Conservation (phyloP, 768 basidiomycete genomes). For the Calvatia gigantea region DNA sequence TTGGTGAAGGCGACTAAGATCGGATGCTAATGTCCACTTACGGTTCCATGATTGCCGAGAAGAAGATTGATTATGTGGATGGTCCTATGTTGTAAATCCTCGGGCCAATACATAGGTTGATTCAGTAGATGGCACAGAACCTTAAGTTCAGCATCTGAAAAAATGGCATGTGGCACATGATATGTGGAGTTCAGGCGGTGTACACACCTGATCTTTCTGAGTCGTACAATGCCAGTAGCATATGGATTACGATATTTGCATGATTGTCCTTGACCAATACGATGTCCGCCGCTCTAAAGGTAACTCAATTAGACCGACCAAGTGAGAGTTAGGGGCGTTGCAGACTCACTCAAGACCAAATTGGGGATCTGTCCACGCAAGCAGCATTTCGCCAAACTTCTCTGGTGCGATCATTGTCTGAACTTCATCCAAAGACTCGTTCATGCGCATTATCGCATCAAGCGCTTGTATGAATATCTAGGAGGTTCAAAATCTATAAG, state of each 20-base stretch:
- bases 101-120: slow-evolving; percentile 49
- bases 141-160: slow-evolving; percentile 58
- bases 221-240: slow-evolving; percentile 46
- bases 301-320: slow-evolving; percentile 8
- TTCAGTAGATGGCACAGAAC: slow-evolving; percentile 58
- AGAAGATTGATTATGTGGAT: slow-evolving; percentile 47
- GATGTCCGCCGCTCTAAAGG: slow-evolving; percentile 16
- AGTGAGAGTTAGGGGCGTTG: not conserved
- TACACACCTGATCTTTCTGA: slow-evolving; percentile 42
- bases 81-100: slow-evolving; percentile 29
- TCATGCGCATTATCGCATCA: slow-evolving; percentile 51
- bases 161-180: not conserved
- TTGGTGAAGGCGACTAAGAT: too few relatives aligned
- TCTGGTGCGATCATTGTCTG: slow-evolving; percentile 70
- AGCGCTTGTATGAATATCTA: slow-evolving; percentile 74
- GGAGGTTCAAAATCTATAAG: not conserved
- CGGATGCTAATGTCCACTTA: slow-evolving; percentile 22
- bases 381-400: slow-evolving; percentile 75
- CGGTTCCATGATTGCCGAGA: slow-evolving; percentile 47
- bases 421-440: slow-evolving; percentile 65
- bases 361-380: slow-evolving; percentile 88
- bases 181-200: not conserved
- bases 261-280: slow-evolving; percentile 36
- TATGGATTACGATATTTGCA: slow-evolving; percentile 54
- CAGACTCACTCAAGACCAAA: slow-evolving; percentile 43